phyloP scores from a whole-genome alignment of 169 alveolate genomes.

The Plasmodium relictum region DNA sequence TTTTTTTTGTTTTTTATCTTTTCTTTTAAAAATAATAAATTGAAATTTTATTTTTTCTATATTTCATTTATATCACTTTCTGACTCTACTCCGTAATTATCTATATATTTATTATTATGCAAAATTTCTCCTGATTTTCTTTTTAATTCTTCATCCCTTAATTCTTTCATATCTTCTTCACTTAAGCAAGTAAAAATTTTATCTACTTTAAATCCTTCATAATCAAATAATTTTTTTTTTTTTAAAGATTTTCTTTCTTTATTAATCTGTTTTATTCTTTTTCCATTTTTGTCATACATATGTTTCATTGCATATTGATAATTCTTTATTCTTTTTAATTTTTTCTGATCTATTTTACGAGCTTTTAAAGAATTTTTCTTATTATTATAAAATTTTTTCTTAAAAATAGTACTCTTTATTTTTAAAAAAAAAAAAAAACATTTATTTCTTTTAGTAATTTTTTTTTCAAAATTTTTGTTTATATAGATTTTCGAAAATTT shows the following conservation, averaged over 20 bases:
- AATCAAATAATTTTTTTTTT: conserved; percentile 68
- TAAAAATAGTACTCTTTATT: no score
- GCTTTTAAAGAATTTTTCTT: conserved; percentile 11
- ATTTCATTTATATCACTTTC: conserved; percentile 40
- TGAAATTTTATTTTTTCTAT: conserved; percentile 5
- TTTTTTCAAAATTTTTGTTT: no score
- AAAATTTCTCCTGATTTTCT: conserved; percentile 65
- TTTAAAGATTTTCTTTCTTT: conserved; percentile 62
- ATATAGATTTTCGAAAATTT: no score
- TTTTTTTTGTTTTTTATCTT: no score
- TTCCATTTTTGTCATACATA: conserved; percentile 69
- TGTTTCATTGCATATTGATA: conserved; percentile 75
- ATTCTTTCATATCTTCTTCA: conserved; percentile 73
- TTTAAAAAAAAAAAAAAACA: no score
- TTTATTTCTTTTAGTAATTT: no score
- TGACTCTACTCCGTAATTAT: conserved; percentile 66
- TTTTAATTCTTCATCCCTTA: conserved; percentile 58
- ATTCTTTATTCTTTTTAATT: conserved; percentile 66
- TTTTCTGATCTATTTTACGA: conserved; percentile 54
- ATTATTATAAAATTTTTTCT: not conserved
- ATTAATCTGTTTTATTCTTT: conserved; percentile 62
- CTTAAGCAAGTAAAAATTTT: conserved; percentile 30
- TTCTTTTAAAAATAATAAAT: no score
- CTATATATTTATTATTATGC: conserved; percentile 69
- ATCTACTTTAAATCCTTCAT: conserved; percentile 71